Evolutionary conservation across 306 rosid genomes (phyloP), one percentile per base, ranked within the genome.

Genomic region (Arachis hypogaea): DNA sequence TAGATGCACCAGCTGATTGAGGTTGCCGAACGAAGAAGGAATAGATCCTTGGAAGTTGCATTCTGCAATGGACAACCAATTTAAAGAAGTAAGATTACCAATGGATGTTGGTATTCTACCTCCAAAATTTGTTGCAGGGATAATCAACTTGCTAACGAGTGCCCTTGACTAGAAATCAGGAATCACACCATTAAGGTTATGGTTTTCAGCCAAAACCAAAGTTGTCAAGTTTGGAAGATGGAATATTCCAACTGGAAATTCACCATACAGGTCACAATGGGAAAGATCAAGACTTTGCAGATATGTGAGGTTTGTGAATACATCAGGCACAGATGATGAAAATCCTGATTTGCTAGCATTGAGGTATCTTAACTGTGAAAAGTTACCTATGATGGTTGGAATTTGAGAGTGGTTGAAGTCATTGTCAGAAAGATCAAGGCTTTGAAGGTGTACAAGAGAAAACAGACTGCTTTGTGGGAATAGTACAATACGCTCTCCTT

Each of bases 21-120:
- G 80, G 14, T 80, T 73, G 18, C 77, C 47, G 3, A 80, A 14
- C 7, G 92, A 77, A 11, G 70, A 38, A 55, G 90, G 88, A 80
- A 82, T 2, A 9, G 36, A 10, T 11, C 76, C 80, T 0, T 3
- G 44, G 50, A 80, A 68, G 0, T 45, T 12, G 72, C 77, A 62
- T 4, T 59, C 4, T 7, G 46, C 7, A 30, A 73, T n/a, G 59
- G 65, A 55, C 46, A 83, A 30, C 1, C 0, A 0, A 2, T 1
- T 4, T 59, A 73, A 61, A 59, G 78, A 73, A 8, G 29, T 67
- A 14, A 79, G 71, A 44, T 67, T 66, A 66, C 82, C 78, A 58
- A 72, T 66, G 7, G 82, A 72, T 9, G 61, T 2, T 1, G 88
- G 86, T 30, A 85, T 9, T 4, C 65, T 5, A 11, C 86, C 86